Evolutionary conservation across 768 basidiomycete genomes (phyloP), one percentile per base, ranked within the genome.

Genomic region (Rhodotorula babjevae): DNA sequence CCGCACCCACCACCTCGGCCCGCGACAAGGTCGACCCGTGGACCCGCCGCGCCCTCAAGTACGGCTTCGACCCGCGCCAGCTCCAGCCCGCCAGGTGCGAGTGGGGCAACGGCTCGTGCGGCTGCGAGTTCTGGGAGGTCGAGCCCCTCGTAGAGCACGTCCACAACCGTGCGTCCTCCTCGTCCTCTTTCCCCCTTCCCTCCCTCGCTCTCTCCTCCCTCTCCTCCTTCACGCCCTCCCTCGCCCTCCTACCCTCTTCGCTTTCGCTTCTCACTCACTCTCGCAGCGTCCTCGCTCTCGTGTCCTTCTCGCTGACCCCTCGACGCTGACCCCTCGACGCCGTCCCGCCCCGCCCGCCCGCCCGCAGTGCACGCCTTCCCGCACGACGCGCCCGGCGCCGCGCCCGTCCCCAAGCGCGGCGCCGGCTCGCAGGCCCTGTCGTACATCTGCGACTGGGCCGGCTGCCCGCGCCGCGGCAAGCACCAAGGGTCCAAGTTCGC

Each of bases 401-500:
- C 89, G 56, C 86, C 87, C 19, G n/a, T 60, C 63, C 87, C 90
- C 81, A 92, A 81, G 89, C 59, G 59, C 42, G 91, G 88, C 86
- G 75, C 93, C 19, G 66, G 66, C 21, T 52, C 66, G 15, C 75
- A 93, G 11, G 66, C 71, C 21, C 52, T 57, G 23, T 93, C 31
- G 49, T 76, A 76, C 79, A 88, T 88, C 40, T 97, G 93, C 80
- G 89, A 92, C 84, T 97, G 93, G 93, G 82, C 86, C 29, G 87
- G 87, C 9, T 97, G 93, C 82, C 83, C 83, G 29, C 86, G 93
- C 27, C 85, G 89, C 64, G 91, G 92, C 8, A 84, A 93, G 63
- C 85, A 89, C 1, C 93, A 96, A 80, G 91, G 90, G 0, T 92
- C 90, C 9, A 87, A 92, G 36, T 95, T 93, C 76, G 91, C 93